These are phyloP conservation scores for Alternaria solani DNA, from an alignment of 2,329 filamentous ascomycete genomes.

Conservation along the genomic window DNA sequence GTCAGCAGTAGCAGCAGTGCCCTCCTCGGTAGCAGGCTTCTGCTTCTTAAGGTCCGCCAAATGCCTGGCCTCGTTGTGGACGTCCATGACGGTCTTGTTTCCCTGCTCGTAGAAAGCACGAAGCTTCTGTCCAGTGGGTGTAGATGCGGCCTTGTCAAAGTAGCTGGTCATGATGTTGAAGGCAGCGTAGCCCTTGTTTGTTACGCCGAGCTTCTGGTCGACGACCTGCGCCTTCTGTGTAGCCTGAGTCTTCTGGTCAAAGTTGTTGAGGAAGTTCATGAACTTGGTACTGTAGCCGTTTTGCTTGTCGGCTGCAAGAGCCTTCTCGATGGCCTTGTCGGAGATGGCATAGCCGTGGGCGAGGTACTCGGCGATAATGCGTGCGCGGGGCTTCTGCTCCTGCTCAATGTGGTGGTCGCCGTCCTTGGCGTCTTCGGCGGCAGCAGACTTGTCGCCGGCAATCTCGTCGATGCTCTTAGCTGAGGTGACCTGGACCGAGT, in stretches of 20 bases:
- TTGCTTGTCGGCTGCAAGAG: conserved; percentile 87
- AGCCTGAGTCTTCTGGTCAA: conserved; percentile 88
- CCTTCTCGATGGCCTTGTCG: conserved; percentile 78
- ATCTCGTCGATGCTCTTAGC: conserved; percentile 72
- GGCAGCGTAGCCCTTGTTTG: conserved; percentile 72
- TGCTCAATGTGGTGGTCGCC: conserved; percentile 78
- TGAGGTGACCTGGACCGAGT: conserved; percentile 79
- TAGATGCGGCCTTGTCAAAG: conserved; percentile 91
- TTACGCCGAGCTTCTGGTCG: conserved; percentile 85
- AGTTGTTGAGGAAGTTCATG: conserved; percentile 74
- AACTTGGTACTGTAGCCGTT: conserved; percentile 87
- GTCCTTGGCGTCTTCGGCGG: conserved; percentile 59
- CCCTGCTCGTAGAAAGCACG: conserved; percentile 86
- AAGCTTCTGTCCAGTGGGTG: conserved; percentile 87
- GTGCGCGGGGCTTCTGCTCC: conserved; percentile 94
- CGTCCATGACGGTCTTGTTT: conserved; percentile 90
- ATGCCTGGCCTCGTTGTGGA: conserved; percentile 88
- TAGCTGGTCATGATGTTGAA: conserved; percentile 80
- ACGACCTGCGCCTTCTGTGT: conserved; percentile 84
- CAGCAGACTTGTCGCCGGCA: conserved; percentile 66
- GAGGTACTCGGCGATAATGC: conserved; percentile 95
- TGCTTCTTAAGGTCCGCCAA: conserved; percentile 83
- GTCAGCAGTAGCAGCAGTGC: conserved; percentile 50
- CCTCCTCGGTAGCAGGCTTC: conserved; percentile 47
- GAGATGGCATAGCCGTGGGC: conserved; percentile 91